A percentile compares a stretch with the other conserved stretches of the same genome.
These are phyloP conservation scores for Hydnum rufescens DNA, from an alignment of 768 basidiomycete genomes.

Conservation along the genomic window DNA sequence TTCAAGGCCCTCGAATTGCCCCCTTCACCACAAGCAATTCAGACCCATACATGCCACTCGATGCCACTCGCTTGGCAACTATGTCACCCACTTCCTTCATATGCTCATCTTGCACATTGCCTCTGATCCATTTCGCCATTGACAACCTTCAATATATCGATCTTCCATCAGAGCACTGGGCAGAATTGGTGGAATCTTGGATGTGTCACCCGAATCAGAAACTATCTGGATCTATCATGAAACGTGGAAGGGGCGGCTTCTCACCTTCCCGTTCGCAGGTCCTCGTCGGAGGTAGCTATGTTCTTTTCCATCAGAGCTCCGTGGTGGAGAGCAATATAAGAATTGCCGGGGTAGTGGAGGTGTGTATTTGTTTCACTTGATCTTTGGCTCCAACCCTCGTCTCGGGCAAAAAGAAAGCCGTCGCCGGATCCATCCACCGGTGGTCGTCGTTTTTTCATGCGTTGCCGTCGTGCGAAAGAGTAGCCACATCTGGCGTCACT, in stretches of 20 bases:
- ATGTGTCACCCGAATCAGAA: slow-evolving; percentile 91
- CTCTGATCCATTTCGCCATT: slow-evolving; percentile 22
- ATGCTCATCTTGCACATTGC: slow-evolving; percentile 63
- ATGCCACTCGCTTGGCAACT: slow-evolving; percentile 41
- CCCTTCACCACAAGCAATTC: slow-evolving; percentile 2
- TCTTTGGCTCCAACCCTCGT: slow-evolving; percentile 7
- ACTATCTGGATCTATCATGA: slow-evolving; percentile 46
- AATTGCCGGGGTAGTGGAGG: background rate
- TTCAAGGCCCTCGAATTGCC: slow-evolving; percentile 20
- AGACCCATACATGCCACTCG: slow-evolving; percentile 26
- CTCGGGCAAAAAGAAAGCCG: slow-evolving; percentile 85
- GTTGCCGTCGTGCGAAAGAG: background rate
- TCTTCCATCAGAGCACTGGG: slow-evolving; percentile 92
- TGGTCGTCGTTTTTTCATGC: slow-evolving; percentile 22
- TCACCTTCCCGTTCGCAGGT: slow-evolving; percentile 58
- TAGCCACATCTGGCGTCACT: background rate
- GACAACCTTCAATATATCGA: slow-evolving; percentile 44
- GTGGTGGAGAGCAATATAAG: slow-evolving; percentile 30
- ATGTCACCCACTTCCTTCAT: slow-evolving; percentile 44
- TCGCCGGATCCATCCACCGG: slow-evolving; percentile 49
- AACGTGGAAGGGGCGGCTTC: slow-evolving; percentile 43
- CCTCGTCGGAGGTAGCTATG: slow-evolving; percentile 77
- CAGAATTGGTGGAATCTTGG: slow-evolving; percentile 93
- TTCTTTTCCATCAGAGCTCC: slow-evolving; percentile 50
- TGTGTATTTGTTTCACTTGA: slow-evolving; percentile 6